These are phyloP conservation scores for Groenewaldozyma tartarivorans DNA, from an alignment of 805 yeast species.

Conservation along the genomic window DNA sequence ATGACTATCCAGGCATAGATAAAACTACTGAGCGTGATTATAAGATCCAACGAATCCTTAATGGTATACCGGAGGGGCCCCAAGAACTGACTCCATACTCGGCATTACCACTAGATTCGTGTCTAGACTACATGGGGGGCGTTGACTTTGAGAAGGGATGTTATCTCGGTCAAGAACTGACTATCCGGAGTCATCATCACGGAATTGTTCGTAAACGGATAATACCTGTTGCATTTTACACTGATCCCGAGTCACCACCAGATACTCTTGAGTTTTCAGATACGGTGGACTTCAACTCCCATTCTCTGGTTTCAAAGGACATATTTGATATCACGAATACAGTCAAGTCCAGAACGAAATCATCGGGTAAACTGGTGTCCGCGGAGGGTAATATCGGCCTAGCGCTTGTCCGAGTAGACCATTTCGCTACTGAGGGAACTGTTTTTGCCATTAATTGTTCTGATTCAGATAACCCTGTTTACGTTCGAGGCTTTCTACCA, in stretches of 20 bases:
- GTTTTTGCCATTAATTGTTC: constrained; percentile 24
- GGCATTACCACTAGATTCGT: constrained; percentile 73
- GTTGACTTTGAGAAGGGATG: constrained; percentile 89
- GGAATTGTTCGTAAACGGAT: constrained; percentile 79
- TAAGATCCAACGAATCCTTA: constrained; percentile 34
- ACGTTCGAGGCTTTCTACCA: constrained; percentile 48
- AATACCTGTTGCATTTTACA: constrained; percentile 48
- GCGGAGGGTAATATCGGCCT: constrained; percentile 54
- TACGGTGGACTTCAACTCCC: not conserved
- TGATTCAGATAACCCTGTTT: constrained; percentile 23
- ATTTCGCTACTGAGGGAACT: constrained; percentile 29
- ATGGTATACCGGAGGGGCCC: constrained; percentile 48
- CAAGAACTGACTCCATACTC: constrained; percentile 39
- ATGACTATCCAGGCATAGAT: constrained; percentile 10
- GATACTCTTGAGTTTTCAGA: too few relatives aligned
- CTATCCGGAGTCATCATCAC: constrained; percentile 75
- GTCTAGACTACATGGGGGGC: constrained; percentile 73
- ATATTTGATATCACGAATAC: not conserved
- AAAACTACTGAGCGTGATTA: constrained; percentile 24
- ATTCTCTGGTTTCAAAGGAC: not conserved
- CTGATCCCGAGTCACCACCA: constrained; percentile 9
- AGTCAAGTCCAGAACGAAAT: constrained; percentile 26
- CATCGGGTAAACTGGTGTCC: constrained; percentile 55
- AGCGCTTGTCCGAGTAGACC: constrained; percentile 46
- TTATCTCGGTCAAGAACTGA: constrained; percentile 91